These are phyloP conservation scores for Paxillus involutus DNA, from an alignment of 768 basidiomycete genomes.

Conservation along the genomic window DNA sequence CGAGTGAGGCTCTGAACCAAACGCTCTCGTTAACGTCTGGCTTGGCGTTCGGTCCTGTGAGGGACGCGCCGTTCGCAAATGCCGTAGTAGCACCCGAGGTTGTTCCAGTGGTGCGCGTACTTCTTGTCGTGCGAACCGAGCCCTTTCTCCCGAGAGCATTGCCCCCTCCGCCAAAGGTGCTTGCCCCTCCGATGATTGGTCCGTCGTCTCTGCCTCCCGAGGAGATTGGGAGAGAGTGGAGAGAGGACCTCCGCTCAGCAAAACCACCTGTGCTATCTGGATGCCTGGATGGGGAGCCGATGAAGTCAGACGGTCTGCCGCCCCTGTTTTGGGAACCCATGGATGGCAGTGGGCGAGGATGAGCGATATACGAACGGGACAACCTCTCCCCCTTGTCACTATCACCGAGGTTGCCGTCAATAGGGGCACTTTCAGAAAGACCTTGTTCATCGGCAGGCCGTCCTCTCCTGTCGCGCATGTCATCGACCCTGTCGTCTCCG, in stretches of 20 bases:
- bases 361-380: not conserved
- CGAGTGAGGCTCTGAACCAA: constrained; percentile 42
- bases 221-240: constrained; percentile 24
- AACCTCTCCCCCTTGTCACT: not conserved
- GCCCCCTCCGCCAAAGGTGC: not conserved
- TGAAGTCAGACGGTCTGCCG: not conserved
- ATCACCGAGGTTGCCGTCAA: not conserved
- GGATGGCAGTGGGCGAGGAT: not conserved
- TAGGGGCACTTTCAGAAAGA: not conserved
- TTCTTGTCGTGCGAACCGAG: constrained; percentile 24
- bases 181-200: not conserved
- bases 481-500: not conserved
- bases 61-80: constrained; percentile 56
- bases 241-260: constrained; percentile 4
- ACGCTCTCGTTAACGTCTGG: constrained; percentile 42
- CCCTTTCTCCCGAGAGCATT: constrained; percentile 11
- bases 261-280: not conserved
- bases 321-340: not conserved
- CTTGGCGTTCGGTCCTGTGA: constrained; percentile 46
- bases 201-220: constrained; percentile 4
- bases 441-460: not conserved
- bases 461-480: not conserved
- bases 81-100: constrained; percentile 21
- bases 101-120: constrained; percentile 11
- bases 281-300: not conserved